Evolutionary conservation across 2,329 filamentous ascomycete species (phyloP), one percentile per base, ranked within the genome.

Genomic region (Cryphonectria carpinicola): DNA sequence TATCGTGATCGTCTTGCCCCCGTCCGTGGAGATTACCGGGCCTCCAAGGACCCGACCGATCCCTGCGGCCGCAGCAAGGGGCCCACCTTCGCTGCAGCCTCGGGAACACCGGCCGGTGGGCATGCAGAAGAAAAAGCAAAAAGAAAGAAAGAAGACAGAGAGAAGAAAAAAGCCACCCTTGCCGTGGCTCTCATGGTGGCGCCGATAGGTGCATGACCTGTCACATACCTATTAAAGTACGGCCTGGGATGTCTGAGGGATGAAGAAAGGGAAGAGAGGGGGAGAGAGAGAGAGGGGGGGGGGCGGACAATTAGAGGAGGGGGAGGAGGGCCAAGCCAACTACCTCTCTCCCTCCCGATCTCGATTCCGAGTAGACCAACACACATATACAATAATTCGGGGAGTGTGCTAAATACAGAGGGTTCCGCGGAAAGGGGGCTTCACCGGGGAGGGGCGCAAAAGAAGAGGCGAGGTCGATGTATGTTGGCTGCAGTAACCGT

Each of bases 11-110:
- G 58, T 68, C 54, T 56, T 39, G 46, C 22, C 46, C 46, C 68
- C 54, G 46, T 43, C 43, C 68, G 63, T 70, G 68, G 68, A 70
- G 63, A 70, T 70, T 66, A 56, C 68, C 68, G 68, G 68, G 25
- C 41, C 63, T 66, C 43, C 6, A 54, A 66, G 56, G 54, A 58
- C 63, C 25, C 41, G 67, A 54, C 41, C 54, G 63, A 41, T 43
- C 58, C 46, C 49, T 66, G 64, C 35, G 22, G 49, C 46, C 49
- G 64, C 60, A 49, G 60, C 60, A 41, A 46, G 13, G 54, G 43
- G 54, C 54, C 54, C 54, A 66, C 65, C 65, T 25, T 46, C 41
- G 39, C 13, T 52, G 19, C 46, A 35, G 25, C 64, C n/a, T 66
- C 67, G 67, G 67, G 60, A 56, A 52, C 61, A 56, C 67, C 67